phyloP scores from a whole-genome alignment of 257 asterid genomes.

The Anisodus tanguticus region DNA sequence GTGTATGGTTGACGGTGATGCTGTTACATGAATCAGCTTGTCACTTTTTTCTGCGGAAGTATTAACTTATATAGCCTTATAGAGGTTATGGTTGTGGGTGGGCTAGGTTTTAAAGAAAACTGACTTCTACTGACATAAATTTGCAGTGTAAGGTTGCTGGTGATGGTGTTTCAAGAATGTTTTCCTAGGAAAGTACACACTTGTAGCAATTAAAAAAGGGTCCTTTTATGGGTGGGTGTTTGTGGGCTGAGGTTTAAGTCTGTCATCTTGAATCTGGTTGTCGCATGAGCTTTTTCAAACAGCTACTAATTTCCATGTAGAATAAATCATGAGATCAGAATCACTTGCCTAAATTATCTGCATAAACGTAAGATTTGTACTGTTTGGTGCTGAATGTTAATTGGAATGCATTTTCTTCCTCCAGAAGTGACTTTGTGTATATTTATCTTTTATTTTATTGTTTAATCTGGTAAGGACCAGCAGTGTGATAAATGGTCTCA shows the following conservation, averaged over 20 bases:
- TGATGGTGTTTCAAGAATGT: constrained; percentile 19
- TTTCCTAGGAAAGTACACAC: not conserved
- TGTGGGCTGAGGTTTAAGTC: not conserved
- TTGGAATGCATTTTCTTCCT: not conserved
- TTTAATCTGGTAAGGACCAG: not conserved
- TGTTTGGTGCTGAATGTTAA: not conserved
- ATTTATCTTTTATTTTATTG: not conserved
- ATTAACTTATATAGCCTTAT: not conserved
- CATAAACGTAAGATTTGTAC: not conserved
- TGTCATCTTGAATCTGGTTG: not conserved
- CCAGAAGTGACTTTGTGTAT: not conserved
- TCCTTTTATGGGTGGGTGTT: not conserved
- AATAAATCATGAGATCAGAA: not conserved
- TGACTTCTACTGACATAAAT: constrained; percentile 3
- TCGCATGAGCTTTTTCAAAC: not conserved
- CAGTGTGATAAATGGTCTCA: not conserved
- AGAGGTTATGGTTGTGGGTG: not conserved
- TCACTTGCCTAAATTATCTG: not conserved
- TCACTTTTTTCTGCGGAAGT: not conserved
- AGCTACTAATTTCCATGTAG: not conserved
- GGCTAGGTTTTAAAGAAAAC: not conserved
- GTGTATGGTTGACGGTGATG: not conserved
- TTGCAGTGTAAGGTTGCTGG: constrained; percentile 1
- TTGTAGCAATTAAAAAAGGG: not conserved
- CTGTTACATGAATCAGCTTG: not conserved